Evolutionary conservation across 805 yeast species (phyloP).

Genomic region (Metschnikowia sp.): DNA sequence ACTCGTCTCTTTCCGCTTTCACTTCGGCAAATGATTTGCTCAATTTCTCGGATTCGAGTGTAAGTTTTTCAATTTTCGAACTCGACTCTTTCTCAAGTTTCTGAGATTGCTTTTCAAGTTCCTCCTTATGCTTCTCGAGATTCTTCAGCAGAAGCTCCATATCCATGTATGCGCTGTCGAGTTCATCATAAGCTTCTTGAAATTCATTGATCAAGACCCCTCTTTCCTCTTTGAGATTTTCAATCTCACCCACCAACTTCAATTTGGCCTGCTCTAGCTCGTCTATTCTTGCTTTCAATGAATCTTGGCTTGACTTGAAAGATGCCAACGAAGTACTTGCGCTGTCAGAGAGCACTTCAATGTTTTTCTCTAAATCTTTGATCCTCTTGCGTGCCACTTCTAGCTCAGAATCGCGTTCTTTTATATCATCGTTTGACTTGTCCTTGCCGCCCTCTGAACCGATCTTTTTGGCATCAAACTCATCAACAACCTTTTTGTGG

Average conservation of each 20-base stretch:
- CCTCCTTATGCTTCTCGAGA: slow-evolving; percentile 14
- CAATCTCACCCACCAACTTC: slow-evolving; percentile 19
- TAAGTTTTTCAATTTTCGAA: slow-evolving; percentile 7
- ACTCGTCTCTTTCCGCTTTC: slow-evolving; percentile 9
- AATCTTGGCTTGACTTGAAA: slow-evolving; percentile 8
- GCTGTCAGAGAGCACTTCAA: slow-evolving; percentile 14
- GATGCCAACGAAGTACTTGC: slow-evolving; percentile 11
- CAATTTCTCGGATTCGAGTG: slow-evolving; percentile 8
- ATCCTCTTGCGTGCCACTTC: slow-evolving; percentile 10
- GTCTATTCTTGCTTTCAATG: slow-evolving; percentile 13
- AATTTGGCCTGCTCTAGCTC: slow-evolving; percentile 23
- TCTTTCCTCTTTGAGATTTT: slow-evolving; percentile 21
- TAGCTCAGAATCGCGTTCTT: slow-evolving; percentile 1
- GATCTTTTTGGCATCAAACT: not conserved
- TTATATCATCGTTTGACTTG: not conserved
- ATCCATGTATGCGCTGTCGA: slow-evolving; percentile 17
- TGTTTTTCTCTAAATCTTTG: slow-evolving; percentile 12
- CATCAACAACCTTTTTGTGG: not conserved
- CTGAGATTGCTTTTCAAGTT: slow-evolving; percentile 11
- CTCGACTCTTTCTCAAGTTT: slow-evolving; percentile 9
- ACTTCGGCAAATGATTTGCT: slow-evolving; percentile 4
- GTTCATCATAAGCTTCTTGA: slow-evolving; percentile 17
- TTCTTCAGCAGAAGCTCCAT: slow-evolving; percentile 13
- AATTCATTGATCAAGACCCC: slow-evolving; percentile 22
- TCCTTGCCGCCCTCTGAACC: not conserved